Base-by-base conservation (phyloP, 202 grass and related monocot species). In the Hordeum pubiflorum region DNA sequence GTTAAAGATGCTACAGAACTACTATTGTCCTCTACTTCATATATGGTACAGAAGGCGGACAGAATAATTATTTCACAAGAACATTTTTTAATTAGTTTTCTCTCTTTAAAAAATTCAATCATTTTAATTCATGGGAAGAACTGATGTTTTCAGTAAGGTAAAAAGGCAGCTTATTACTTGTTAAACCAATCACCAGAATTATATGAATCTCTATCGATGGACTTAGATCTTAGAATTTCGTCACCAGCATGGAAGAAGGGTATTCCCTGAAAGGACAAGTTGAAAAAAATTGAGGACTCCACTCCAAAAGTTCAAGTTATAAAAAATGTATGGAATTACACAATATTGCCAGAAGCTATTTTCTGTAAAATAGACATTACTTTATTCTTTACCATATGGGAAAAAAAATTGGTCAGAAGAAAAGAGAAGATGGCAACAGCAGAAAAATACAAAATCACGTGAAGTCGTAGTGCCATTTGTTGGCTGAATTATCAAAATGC, bases 131-230 rank as follows among this genome's bases (percentile, higher is more conserved):
- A 63, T 15, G 29, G 17, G 22, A 72, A 74, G 32, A 87, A 48
- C 15, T 71, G 44, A 69, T 61, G 22, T 77, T 72, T 56, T 40
- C 20, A 7, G 43, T 6, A 89, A 81, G 18, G 39, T 76, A 9
- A 58, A 78, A 81, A 75, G 59, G 14, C 6, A 82, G 48, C n/a
- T 52, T 50, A 80, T 78, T 77, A 97, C 94, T 86, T 97, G 89
- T 92, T 97, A 85, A 97, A 97, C 94, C 94, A 97, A 86, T 97
- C 94, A 79, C 89, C 91, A 74, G 94, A 94, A 76, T 97, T 91
- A 75, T 92, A 97, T 4, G 94, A 97, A 87, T 97, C 94, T 81
- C 94, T 89, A 82, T 97, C 94, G 44, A 97, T 82, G 34, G 91
- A 97, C 78, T 97, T 97, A 24, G 94, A 92, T 78, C 91, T 84